These are phyloP conservation scores for Purpureocillium lavendulum DNA, from an alignment of 2,329 filamentous ascomycete species.

Conservation along the genomic window DNA sequence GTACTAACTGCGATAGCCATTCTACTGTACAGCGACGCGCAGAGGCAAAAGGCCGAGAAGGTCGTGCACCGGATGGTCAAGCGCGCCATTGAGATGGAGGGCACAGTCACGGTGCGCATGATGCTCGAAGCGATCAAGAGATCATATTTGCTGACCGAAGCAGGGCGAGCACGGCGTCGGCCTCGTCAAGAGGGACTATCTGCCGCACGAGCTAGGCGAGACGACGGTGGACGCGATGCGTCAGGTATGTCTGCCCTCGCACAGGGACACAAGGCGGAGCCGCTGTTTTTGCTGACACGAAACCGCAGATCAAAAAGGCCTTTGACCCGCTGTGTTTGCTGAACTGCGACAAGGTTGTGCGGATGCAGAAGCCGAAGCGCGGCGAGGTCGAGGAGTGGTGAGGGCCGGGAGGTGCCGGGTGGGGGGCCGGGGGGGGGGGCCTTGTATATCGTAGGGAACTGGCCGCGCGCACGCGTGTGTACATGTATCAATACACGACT, in stretches of 20 bases:
- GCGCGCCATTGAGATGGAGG: slow-evolving; percentile 75
- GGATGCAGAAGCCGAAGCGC: slow-evolving; percentile 41
- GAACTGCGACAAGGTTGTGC: slow-evolving; percentile 62
- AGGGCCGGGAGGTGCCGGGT: not conserved
- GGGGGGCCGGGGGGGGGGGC: too few species aligned
- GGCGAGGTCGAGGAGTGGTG: slow-evolving; percentile 38
- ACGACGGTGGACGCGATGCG: slow-evolving; percentile 75
- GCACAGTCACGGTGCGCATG: slow-evolving; percentile 58
- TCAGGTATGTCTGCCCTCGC: slow-evolving; percentile 44
- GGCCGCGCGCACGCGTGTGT: too few species aligned
- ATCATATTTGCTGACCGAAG: not conserved
- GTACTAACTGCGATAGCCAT: slow-evolving; percentile 30
- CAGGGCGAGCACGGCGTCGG: slow-evolving; percentile 77
- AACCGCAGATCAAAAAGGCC: slow-evolving; percentile 61
- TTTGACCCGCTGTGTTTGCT: slow-evolving; percentile 67
- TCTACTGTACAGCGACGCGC: slow-evolving; percentile 53
- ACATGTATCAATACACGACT: too few species aligned
- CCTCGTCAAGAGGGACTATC: slow-evolving; percentile 76
- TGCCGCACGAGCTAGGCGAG: slow-evolving; percentile 68
- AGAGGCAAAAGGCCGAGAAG: slow-evolving; percentile 58
- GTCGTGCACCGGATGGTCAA: slow-evolving; percentile 81
- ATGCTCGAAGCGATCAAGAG: slow-evolving; percentile 3
- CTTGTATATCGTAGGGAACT: too few species aligned
- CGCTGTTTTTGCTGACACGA: too few species aligned
- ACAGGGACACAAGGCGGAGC: not conserved